Evolutionary conservation across 2,329 filamentous ascomycete genomes (phyloP), one percentile per base, ranked within the genome.

Genomic region (Cladosporium sp.): DNA sequence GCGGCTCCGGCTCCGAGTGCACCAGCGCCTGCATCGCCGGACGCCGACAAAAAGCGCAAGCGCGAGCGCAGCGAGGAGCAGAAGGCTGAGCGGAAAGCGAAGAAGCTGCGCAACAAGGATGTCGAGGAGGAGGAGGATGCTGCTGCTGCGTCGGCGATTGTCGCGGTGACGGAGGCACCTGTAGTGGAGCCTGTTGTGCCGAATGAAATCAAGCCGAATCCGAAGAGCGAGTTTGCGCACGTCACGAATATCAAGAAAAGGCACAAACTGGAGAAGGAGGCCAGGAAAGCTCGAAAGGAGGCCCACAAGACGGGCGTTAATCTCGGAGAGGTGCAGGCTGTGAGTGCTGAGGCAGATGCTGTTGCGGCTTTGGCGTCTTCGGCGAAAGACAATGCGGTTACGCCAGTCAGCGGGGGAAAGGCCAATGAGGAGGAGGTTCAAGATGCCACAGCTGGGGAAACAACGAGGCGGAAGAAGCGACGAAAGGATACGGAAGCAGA

Each of bases 211-310:
- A 56, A 43, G 19, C 7, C 43, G 16, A 37, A 53, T 8, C 18
- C 49, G 32, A 43, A 37, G 16, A 46, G 58, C 37, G 61, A 62
- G n/a, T 65, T 65, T 49, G 56, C 61, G 43, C 62, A 65, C 42
- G 55, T 65, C 32, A 63, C 58, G 44, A 62, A 61, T 40, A 55
- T 51, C 10, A 65, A 64, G 46, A 68, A 68, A 55, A 56, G 65
- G 16, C 64, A 66, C 43, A 66, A 65, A 51, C 57, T 68, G n/a
- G 63, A 67, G 53, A 66, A 66, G 37, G 62, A 68, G 54, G 65
- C 65, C 8, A 48, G 65, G 14, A 64, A 65, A 38, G 62, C 61
- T 13, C 45, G 57, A 13, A 65, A 63, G 49, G 60, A 57, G 34
- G 57, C 58, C 1, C 50, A 56, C 32, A 60, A 56, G 43, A 43